Percentiles rank a stretch among this genome's conserved stretches.
phyloP scores from a whole-genome alignment of 257 asterid genomes.

The Penstemon eatonii region DNA sequence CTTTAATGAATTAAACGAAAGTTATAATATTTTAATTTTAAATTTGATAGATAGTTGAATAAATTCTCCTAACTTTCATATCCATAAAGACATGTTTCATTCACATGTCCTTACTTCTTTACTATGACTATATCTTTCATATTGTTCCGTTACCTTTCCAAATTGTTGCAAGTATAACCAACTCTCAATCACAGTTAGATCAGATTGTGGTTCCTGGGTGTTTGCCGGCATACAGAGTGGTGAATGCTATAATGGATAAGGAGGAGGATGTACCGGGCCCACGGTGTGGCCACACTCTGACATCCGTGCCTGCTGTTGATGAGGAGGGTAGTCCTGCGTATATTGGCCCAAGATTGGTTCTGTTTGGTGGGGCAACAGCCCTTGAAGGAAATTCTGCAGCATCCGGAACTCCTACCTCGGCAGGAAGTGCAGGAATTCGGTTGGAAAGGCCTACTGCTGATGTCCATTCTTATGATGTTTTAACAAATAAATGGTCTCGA shows the following conservation, averaged over 20 bases:
- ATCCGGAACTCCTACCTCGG: slow-evolving; percentile 91
- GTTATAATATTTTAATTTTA: no score
- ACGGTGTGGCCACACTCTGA: slow-evolving; percentile 94
- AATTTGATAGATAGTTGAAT: no score
- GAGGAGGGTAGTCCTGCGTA: slow-evolving; percentile 88
- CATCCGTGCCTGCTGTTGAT: slow-evolving; percentile 94
- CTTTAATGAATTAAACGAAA: no score
- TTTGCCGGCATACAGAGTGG: slow-evolving; percentile 78
- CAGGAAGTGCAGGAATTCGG: slow-evolving; percentile 99
- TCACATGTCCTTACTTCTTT: no score
- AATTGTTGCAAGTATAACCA: no score
- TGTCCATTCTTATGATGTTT: slow-evolving; percentile 85
- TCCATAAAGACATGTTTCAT: no score
- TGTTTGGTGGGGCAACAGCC: slow-evolving; percentile 98
- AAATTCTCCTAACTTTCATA: no score
- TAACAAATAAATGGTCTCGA: slow-evolving; percentile 92
- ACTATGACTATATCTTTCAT: no score
- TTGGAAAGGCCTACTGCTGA: slow-evolving; percentile 98
- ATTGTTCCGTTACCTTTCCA: no score
- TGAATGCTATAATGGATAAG: slow-evolving; percentile 76
- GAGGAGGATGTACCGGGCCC: slow-evolving; percentile 97
- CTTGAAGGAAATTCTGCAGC: slow-evolving; percentile 94
- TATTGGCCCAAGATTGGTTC: slow-evolving; percentile 82
- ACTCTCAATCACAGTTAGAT: no score
- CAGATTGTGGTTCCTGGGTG: slow-evolving; percentile 68